A percentile compares a stretch with the other conserved stretches of the same genome.
Evolutionary conservation across 495 filamentous ascomycete genomes (phyloP).

Genomic region (Pseudomonodictys pantanalensis): DNA sequence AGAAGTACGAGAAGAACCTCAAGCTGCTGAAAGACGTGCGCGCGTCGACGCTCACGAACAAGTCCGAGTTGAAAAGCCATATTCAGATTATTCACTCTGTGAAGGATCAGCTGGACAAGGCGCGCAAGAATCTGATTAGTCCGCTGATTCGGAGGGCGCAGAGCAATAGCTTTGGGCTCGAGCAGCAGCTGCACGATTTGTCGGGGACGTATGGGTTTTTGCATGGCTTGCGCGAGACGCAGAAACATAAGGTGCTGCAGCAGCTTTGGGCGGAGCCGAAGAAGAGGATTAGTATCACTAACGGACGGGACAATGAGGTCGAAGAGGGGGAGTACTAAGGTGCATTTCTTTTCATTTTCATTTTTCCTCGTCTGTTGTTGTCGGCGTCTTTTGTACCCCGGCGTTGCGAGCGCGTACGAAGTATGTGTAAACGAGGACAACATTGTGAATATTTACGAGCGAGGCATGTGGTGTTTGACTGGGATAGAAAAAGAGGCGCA

Average conservation of each 20-base stretch:
- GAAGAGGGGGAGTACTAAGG: constrained; percentile 19
- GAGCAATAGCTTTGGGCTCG: constrained; percentile 64
- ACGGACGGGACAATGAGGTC: constrained; percentile 13
- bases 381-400: too few relatives aligned
- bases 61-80: constrained; percentile 76
- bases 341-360: too few relatives aligned
- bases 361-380: too few relatives aligned
- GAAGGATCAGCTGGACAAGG: constrained; percentile 74
- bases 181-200: constrained; percentile 79
- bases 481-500: too few relatives aligned
- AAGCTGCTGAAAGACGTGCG: constrained; percentile 68
- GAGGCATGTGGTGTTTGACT: too few relatives aligned
- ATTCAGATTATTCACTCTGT: constrained; percentile 73
- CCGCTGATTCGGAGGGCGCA: constrained; percentile 72
- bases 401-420: too few relatives aligned
- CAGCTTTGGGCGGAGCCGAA: constrained; percentile 35
- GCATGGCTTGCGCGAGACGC: constrained; percentile 65
- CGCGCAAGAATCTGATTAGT: constrained; percentile 73
- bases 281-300: constrained; percentile 20
- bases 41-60: constrained; percentile 79
- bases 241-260: constrained; percentile 82
- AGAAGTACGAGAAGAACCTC: constrained; percentile 87
- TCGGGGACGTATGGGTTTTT: constrained; percentile 76
- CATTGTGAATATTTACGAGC: too few relatives aligned
- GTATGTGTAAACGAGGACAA: too few relatives aligned